Evolutionary conservation across 1,139 yeast species (phyloP).

Genomic region (Diutina catenulata): DNA sequence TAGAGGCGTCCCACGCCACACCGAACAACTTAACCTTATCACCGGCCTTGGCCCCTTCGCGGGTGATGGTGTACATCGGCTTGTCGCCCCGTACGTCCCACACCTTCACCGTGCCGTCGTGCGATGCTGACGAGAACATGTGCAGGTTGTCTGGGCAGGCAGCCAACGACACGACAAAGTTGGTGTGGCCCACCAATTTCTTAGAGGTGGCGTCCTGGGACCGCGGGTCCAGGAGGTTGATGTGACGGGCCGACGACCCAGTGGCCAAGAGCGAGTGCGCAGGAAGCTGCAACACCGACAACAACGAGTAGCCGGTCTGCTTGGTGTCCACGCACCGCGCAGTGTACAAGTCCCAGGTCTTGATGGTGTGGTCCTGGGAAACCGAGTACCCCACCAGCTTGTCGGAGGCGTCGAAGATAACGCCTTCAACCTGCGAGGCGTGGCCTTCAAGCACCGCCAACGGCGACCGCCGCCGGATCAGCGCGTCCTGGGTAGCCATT

Average conservation of each 20-base stretch:
- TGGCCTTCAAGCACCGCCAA: conserved; percentile 71
- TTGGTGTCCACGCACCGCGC: conserved; percentile 76
- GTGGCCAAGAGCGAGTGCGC: conserved; percentile 59
- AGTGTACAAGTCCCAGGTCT: conserved; percentile 93
- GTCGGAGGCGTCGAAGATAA: conserved; percentile 62
- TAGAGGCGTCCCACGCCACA: conserved; percentile 69
- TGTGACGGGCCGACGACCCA: conserved; percentile 95
- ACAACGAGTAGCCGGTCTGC: conserved; percentile 76
- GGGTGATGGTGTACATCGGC: conserved; percentile 74
- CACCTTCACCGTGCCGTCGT: conserved; percentile 87
- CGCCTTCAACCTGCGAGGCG: conserved; percentile 76
- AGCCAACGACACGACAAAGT: conserved; percentile 74
- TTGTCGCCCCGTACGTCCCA: conserved; percentile 93
- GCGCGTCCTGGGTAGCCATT: conserved; percentile 66
- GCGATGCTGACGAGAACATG: conserved; percentile 82
- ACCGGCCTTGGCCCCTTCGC: conserved; percentile 36
- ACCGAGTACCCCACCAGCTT: conserved; percentile 81
- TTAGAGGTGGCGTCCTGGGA: conserved; percentile 20
- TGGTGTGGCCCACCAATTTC: conserved; percentile 81
- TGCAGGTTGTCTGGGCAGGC: conserved; percentile 66
- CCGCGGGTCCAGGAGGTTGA: conserved; percentile 87
- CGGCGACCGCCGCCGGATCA: conserved; percentile 73
- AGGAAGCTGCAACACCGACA: conserved; percentile 62
- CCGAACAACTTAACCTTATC: conserved; percentile 60
- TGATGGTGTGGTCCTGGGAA: conserved; percentile 88